phyloP scores from a whole-genome alignment of 2,329 filamentous ascomycete genomes.

The Sporothrix sp. region DNA sequence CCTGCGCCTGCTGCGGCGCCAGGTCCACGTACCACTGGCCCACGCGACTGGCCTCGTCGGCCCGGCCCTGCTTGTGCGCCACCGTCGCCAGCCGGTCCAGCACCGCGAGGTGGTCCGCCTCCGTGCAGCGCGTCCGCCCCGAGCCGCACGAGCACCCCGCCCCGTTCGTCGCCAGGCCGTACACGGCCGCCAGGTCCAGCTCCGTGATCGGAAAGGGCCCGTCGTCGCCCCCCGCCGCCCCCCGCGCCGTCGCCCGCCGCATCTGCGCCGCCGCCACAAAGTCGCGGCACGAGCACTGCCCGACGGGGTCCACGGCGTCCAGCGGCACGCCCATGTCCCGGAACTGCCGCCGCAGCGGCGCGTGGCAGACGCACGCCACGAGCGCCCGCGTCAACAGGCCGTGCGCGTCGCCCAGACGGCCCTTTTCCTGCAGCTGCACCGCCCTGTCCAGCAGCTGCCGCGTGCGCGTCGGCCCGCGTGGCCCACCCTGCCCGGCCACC shows the following conservation, averaged over 20 bases:
- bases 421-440: not conserved
- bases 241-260: not conserved
- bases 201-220: slow-evolving; percentile 4
- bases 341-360: not conserved
- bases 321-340: slow-evolving; percentile 8
- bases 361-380: slow-evolving; percentile 12
- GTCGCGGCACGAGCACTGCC: slow-evolving; percentile 16
- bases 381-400: slow-evolving; percentile 6
- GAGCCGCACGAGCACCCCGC: slow-evolving; percentile 15
- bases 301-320: slow-evolving; percentile 11
- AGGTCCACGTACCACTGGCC: slow-evolving; percentile 14
- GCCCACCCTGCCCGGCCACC: not conserved
- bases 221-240: not conserved
- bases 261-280: slow-evolving; percentile 15
- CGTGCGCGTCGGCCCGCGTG: not conserved
- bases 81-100: slow-evolving; percentile 8
- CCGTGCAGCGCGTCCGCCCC: slow-evolving; percentile 9
- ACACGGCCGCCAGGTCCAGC: slow-evolving; percentile 15
- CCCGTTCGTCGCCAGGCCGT: slow-evolving; percentile 1
- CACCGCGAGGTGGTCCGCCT: slow-evolving; percentile 6
- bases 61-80: not conserved
- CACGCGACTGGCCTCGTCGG: not conserved
- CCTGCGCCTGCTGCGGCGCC: slow-evolving; percentile 10
- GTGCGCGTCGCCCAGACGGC: not conserved
- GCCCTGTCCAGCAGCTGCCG: not conserved